Conservation (phyloP, 352 stramenopile genomes). For the Pythium oligandrum region DNA sequence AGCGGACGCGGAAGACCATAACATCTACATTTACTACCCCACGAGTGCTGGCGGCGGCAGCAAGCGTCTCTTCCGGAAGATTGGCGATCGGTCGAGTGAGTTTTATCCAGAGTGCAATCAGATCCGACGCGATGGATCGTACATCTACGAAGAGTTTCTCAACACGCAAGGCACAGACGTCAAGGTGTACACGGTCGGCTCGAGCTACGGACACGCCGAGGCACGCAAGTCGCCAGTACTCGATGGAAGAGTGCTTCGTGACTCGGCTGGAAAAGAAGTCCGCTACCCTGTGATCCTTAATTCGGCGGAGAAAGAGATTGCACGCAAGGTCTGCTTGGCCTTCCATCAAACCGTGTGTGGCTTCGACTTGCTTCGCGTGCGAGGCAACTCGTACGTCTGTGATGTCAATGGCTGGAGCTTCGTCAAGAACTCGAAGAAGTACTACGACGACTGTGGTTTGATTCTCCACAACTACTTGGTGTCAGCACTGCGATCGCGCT, state of each 20-base stretch:
- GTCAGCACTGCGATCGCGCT: slow-evolving; percentile 68
- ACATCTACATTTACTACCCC: slow-evolving; percentile 99
- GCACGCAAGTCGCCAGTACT: slow-evolving; percentile 98
- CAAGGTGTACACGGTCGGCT: slow-evolving; percentile 99
- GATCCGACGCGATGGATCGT: slow-evolving; percentile 93
- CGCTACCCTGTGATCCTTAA: slow-evolving; percentile 99
- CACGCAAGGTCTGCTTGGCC: slow-evolving; percentile 88
- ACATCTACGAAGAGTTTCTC: slow-evolving; percentile 98
- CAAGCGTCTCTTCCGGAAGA: slow-evolving; percentile 99
- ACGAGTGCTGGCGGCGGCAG: slow-evolving; percentile 95
- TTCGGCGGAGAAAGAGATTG: slow-evolving; percentile 98
- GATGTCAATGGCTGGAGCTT: slow-evolving; percentile 99
- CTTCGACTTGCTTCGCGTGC: slow-evolving; percentile 97
- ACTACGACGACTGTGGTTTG: slow-evolving; percentile 97
- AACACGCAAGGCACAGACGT: slow-evolving; percentile 99
- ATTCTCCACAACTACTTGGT: slow-evolving; percentile 92
- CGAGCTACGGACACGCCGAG: slow-evolving; percentile 98
- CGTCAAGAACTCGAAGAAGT: slow-evolving; percentile 98
- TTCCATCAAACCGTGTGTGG: slow-evolving; percentile 99
- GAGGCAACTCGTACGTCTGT: slow-evolving; percentile 94
- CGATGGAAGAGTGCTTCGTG: slow-evolving; percentile 91
- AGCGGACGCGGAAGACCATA: slow-evolving; percentile 99
- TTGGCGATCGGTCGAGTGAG: slow-evolving; percentile 89
- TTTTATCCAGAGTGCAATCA: slow-evolving; percentile 98
- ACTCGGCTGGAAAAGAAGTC: slow-evolving; percentile 97